phyloP scores from a whole-genome alignment of 2,329 filamentous ascomycete species.

The Penicillium sp. region DNA sequence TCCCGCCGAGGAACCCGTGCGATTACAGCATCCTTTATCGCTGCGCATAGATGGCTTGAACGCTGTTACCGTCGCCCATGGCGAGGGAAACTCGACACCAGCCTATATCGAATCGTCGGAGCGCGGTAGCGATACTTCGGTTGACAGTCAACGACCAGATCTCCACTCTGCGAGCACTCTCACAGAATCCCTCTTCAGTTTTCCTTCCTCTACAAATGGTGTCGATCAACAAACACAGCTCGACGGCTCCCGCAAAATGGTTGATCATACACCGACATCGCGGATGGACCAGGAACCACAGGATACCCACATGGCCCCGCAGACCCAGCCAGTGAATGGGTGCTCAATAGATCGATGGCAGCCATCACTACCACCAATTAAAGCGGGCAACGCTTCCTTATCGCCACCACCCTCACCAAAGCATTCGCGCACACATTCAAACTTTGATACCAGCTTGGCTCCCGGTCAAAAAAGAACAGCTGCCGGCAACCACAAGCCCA shows the following conservation, averaged over 20 bases:
- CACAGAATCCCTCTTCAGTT: slow-evolving; percentile 17
- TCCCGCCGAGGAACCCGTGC: slow-evolving; percentile 15
- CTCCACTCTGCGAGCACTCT: slow-evolving; percentile 19
- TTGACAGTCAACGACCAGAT: slow-evolving; percentile 19
- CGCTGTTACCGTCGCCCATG: slow-evolving; percentile 11
- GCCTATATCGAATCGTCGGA: slow-evolving; percentile 23
- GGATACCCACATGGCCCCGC: slow-evolving; percentile 8
- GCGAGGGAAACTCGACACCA: slow-evolving; percentile 7
- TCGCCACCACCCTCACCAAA: slow-evolving; percentile 13
- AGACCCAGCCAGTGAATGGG: slow-evolving; percentile 8
- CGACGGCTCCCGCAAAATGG: slow-evolving; percentile 7
- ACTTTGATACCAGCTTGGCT: slow-evolving; percentile 12
- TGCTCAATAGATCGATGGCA: slow-evolving; percentile 9
- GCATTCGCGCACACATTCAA: slow-evolving; percentile 2
- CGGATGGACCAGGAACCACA: slow-evolving; percentile 7
- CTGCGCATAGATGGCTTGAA: slow-evolving; percentile 22
- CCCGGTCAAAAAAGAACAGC: slow-evolving; percentile 72
- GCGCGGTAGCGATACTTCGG: slow-evolving; percentile 24
- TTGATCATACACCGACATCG: slow-evolving; percentile 9
- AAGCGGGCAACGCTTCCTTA: slow-evolving; percentile 16
- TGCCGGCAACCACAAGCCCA: slow-evolving; percentile 69
- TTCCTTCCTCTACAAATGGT: slow-evolving; percentile 16
- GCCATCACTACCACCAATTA: slow-evolving; percentile 12
- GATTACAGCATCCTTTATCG: slow-evolving; percentile 19
- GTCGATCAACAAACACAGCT: slow-evolving; percentile 11